These are phyloP conservation scores for Ceratocystiopsis minuta DNA, from an alignment of 2,329 filamentous ascomycete genomes.

Conservation along the genomic window DNA sequence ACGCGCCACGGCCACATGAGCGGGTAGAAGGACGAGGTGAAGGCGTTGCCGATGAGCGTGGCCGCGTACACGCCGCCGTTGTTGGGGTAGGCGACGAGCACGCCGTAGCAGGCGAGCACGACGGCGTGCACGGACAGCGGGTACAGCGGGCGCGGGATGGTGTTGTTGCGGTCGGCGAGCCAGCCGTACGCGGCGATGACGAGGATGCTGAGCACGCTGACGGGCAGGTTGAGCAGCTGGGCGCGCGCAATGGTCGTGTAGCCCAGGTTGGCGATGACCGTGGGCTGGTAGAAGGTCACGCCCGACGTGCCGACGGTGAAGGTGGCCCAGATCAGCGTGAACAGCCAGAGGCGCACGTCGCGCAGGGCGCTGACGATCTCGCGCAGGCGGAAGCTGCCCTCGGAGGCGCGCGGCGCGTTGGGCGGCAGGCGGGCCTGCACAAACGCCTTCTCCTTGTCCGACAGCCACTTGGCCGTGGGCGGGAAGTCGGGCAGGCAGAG, in stretches of 20 bases:
- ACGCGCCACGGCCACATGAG: constrained; percentile 9
- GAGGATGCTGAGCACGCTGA: constrained; percentile 3
- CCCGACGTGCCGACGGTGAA: constrained; percentile 27
- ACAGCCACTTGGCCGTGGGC: constrained; percentile 25
- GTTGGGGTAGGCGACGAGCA: constrained; percentile 6
- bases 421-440: constrained; percentile 26
- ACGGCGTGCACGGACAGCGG: constrained; percentile 3
- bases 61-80: constrained; percentile 18
- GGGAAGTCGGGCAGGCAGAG: constrained; percentile 36
- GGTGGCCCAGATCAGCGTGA: constrained; percentile 26
- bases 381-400: constrained; percentile 21
- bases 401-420: constrained; percentile 23
- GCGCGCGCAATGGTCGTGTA: constrained; percentile 22
- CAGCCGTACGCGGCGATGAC: constrained; percentile 6
- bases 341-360: constrained; percentile 26
- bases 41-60: constrained; percentile 27
- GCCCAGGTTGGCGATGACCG: constrained; percentile 20
- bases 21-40: constrained; percentile 18
- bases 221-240: constrained; percentile 25
- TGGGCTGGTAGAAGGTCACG: constrained; percentile 24
- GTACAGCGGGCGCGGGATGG: constrained; percentile 4
- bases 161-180: constrained; percentile 6
- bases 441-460: constrained; percentile 27
- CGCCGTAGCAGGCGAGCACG: constrained; percentile 6
- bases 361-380: constrained; percentile 22